Evolutionary conservation across 2,329 filamentous ascomycete species (phyloP).

Genomic region (Saccharata proteae): DNA sequence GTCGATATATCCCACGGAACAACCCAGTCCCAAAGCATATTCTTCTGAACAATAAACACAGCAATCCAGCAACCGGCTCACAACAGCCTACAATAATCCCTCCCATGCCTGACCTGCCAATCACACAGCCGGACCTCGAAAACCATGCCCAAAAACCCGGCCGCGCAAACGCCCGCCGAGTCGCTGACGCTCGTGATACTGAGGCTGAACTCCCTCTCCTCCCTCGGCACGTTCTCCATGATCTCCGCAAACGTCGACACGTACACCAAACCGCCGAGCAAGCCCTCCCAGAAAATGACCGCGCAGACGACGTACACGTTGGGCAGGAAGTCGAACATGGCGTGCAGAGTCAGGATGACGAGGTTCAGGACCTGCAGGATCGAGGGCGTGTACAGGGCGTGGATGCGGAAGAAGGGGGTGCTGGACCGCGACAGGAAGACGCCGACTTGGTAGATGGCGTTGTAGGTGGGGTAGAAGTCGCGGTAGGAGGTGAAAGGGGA

Average conservation of each 20-base stretch:
- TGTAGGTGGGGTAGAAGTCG: constrained; percentile 89
- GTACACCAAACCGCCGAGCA: constrained; percentile 84
- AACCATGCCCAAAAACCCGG: constrained; percentile 70
- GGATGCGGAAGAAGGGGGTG: constrained; percentile 73
- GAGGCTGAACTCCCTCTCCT: constrained; percentile 82
- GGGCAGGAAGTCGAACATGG: constrained; percentile 69
- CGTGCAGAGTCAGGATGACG: constrained; percentile 58
- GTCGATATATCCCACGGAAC: too few relatives aligned
- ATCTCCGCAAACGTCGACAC: constrained; percentile 96
- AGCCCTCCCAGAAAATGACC: constrained; percentile 86
- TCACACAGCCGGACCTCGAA: constrained; percentile 72
- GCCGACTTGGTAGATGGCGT: constrained; percentile 86
- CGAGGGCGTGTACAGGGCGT: constrained; percentile 68
- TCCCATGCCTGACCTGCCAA: constrained; percentile 72
- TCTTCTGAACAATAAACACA: too few relatives aligned
- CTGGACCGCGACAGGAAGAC: constrained; percentile 92
- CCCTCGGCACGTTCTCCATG: constrained; percentile 62
- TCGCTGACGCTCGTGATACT: constrained; percentile 87
- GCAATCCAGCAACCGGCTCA: too few relatives aligned
- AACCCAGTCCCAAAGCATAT: too few relatives aligned
- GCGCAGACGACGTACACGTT: constrained; percentile 75
- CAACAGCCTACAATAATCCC: constrained; percentile 40
- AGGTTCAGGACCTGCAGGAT: constrained; percentile 74
- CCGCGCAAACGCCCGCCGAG: constrained; percentile 78
- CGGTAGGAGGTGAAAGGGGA: constrained; percentile 74